Evolutionary conservation across 2,329 filamentous ascomycete species (phyloP).

Genomic region (Claviceps arundinis): DNA sequence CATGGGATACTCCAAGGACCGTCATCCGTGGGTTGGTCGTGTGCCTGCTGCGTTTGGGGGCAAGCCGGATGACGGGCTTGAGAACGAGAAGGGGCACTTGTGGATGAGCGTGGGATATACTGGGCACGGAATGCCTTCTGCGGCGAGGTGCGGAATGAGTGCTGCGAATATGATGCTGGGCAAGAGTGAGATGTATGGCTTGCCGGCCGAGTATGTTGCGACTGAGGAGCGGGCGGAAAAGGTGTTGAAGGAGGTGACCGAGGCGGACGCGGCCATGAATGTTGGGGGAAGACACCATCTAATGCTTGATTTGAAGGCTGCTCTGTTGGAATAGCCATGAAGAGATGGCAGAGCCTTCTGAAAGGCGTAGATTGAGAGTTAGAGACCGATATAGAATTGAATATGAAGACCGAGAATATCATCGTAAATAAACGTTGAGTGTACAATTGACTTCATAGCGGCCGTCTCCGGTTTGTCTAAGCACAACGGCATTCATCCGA

Average conservation of each 20-base stretch:
- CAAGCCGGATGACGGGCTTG: conserved; percentile 13
- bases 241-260: conserved; percentile 6
- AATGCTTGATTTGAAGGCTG: conserved; percentile 1
- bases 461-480: too few species aligned
- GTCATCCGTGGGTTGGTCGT: conserved; percentile 55
- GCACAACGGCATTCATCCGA: conserved; percentile 6
- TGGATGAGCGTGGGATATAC: conserved; percentile 56
- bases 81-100: conserved; percentile 22
- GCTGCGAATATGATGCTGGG: conserved; percentile 46
- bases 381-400: too few species aligned
- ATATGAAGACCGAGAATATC: too few species aligned
- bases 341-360: neutral
- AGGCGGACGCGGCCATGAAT: conserved; percentile 9
- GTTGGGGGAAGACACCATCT: neutral
- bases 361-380: too few species aligned
- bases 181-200: conserved; percentile 20
- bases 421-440: too few species aligned
- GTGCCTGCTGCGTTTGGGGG: conserved; percentile 42
- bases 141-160: conserved; percentile 51
- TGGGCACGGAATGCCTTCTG: conserved; percentile 66
- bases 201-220: conserved; percentile 30
- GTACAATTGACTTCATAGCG: too few species aligned
- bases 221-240: conserved; percentile 18
- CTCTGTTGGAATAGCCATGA: neutral
- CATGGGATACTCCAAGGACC: conserved; percentile 62